Conservation (phyloP, 2,329 filamentous ascomycete genomes). For the Fusarium dimerum region DNA sequence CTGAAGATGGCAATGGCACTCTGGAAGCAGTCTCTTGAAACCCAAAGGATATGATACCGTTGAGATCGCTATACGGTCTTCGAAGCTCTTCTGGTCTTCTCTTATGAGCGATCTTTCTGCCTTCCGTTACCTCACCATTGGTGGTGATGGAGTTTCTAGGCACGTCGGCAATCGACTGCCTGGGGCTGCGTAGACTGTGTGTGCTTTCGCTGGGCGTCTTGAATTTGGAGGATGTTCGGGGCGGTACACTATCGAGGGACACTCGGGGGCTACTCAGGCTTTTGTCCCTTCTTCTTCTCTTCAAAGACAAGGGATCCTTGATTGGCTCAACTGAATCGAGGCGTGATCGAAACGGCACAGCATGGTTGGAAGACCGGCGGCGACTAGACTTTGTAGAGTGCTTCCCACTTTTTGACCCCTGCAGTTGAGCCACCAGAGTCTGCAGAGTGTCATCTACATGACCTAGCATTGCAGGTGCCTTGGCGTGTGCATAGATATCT, state of each 20-base stretch:
- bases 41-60: not conserved
- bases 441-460: not conserved
- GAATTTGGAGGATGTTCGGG: constrained; percentile 30
- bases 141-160: not conserved
- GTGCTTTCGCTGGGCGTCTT: not conserved
- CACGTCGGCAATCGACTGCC: not conserved
- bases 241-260: constrained; percentile 27
- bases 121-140: not conserved
- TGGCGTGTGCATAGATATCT: not conserved
- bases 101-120: not conserved
- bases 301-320: not conserved
- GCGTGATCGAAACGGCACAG: not conserved
- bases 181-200: not conserved
- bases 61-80: not conserved
- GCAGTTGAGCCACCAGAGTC: not conserved
- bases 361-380: not conserved
- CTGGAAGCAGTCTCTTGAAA: not conserved
- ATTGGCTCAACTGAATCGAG: not conserved
- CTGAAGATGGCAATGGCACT: not conserved
- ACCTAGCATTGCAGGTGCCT: not conserved
- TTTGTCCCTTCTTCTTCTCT: not conserved
- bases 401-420: not conserved
- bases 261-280: constrained; percentile 13
- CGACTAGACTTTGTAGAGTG: not conserved
- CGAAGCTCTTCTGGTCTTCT: not conserved